Percentiles rank a stretch among this genome's conserved stretches.
Conservation (phyloP, 108 stramenopile species). For the Nannochloropsis gaditana region DNA sequence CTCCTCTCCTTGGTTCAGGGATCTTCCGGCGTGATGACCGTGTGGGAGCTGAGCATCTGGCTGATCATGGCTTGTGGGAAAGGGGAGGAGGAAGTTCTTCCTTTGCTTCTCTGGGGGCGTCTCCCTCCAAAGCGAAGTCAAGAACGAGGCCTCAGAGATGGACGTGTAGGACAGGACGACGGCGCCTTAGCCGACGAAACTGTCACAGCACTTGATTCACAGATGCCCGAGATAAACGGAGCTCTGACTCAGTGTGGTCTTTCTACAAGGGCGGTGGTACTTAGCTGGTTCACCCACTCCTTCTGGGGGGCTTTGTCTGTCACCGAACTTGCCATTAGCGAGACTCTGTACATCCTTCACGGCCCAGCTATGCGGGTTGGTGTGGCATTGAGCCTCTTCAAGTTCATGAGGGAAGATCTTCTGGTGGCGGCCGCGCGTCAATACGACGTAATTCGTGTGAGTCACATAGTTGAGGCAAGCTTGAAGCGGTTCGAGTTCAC, state of each 20-base stretch:
- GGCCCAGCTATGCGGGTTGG: background rate
- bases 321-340: slow-evolving; percentile 16
- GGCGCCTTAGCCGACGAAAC: background rate
- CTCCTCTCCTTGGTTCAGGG: background rate
- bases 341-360: background rate
- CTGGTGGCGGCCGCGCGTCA: background rate
- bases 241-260: background rate
- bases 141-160: background rate
- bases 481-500: background rate
- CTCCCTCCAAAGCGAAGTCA: background rate
- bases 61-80: background rate
- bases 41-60: slow-evolving; percentile 11
- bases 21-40: background rate
- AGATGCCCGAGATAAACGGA: slow-evolving; percentile 16
- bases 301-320: slow-evolving; percentile 16
- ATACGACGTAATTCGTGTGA: background rate
- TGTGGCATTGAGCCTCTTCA: background rate
- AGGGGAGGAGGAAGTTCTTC: background rate
- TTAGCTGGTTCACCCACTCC: background rate
- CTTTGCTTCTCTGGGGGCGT: background rate
- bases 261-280: background rate
- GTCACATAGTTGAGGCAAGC: background rate
- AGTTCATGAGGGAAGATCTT: background rate
- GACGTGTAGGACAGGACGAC: background rate
- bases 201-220: background rate